These are phyloP conservation scores for Agrocybe pediades DNA, from an alignment of 768 basidiomycete genomes.

Conservation along the genomic window DNA sequence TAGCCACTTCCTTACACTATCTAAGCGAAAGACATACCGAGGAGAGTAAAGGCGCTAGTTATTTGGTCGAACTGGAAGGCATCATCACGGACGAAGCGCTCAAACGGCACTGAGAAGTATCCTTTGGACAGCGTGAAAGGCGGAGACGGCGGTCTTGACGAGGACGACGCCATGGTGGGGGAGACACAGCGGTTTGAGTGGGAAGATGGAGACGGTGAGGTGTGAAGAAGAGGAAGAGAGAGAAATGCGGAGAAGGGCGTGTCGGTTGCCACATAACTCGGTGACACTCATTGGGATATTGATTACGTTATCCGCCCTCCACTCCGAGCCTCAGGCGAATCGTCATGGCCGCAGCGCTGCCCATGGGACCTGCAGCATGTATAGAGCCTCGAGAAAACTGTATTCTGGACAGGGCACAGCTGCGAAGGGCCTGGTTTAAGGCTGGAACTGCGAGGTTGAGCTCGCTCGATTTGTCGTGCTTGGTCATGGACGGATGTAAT, in stretches of 20 bases:
- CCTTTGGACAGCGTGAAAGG: constrained; percentile 45
- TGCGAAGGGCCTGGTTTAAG: no score
- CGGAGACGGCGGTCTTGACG: constrained; percentile 37
- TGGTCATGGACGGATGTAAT: not conserved
- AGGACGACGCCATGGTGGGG: constrained; percentile 36
- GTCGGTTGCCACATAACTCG: constrained; percentile 12
- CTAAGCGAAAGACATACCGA: constrained; percentile 53
- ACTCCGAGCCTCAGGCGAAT: not conserved
- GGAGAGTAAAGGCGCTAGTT: constrained; percentile 81
- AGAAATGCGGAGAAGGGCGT: not conserved
- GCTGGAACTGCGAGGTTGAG: not conserved
- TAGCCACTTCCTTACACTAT: constrained; percentile 26
- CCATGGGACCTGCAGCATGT: no score
- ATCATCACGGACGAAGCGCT: constrained; percentile 76
- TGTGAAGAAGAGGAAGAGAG: constrained; percentile 1
- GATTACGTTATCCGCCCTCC: constrained; percentile 10
- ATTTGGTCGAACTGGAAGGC: constrained; percentile 57
- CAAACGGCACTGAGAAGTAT: constrained; percentile 71
- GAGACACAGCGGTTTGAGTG: not conserved
- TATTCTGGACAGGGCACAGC: no score
- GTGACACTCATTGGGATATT: constrained; percentile 1
- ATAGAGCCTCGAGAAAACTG: no score
- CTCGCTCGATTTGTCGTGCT: not conserved
- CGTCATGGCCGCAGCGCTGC: not conserved
- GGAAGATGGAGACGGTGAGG: constrained; percentile 1